Evolutionary conservation across 2,329 filamentous ascomycete species (phyloP), one percentile per base, ranked within the genome.

Genomic region (Monosporascus cannonballus): DNA sequence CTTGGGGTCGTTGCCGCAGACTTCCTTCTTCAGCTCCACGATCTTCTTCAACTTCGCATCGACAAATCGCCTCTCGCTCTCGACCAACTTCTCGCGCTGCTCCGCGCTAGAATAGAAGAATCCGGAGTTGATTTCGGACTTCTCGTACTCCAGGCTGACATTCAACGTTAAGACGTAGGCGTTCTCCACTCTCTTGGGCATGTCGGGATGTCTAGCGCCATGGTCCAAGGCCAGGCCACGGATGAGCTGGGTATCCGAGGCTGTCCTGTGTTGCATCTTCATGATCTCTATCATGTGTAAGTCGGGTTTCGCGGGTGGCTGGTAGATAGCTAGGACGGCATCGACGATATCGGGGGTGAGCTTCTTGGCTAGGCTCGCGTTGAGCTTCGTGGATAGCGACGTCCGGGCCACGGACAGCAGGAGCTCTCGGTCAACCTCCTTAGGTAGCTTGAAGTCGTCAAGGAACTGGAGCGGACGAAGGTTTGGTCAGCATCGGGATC

Each of bases 251-350:
- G 94, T 99, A 72, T 99, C 94, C 34, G 94, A 90, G 54, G 93
- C 92, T 50, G 90, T 91, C 63, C 93, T 89, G 77, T 99, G 94
- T 76, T 99, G 94, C 93, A 99, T 97, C 71, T 96, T 97, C 94
- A 99, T 99, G 65, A 99, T 97, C 75, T 99, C 94, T 61, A 99
- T 82, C 94, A 99, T 99, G 78, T 97, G 93, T 67, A 99, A 74
- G 74, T 99, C 94, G 52, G 95, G 95, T 77, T 97, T 97, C 57
- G 84, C 85, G 25, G 90, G 90, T 18, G 89, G 78, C 70, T 91
- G 82, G 77, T 96, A 92, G 70, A 99, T 99, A 59, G 94, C 84
- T 53, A 99, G 85, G 47, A 99, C 94, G 54, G 94, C 89, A 69
- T 99, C 94, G 66, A 97, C 94, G 66, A 99, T 96, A 64, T 90